Evolutionary conservation across 2,329 filamentous ascomycete genomes (phyloP), one percentile per base, ranked within the genome.

Genomic region (Chaetothyriales sp.): DNA sequence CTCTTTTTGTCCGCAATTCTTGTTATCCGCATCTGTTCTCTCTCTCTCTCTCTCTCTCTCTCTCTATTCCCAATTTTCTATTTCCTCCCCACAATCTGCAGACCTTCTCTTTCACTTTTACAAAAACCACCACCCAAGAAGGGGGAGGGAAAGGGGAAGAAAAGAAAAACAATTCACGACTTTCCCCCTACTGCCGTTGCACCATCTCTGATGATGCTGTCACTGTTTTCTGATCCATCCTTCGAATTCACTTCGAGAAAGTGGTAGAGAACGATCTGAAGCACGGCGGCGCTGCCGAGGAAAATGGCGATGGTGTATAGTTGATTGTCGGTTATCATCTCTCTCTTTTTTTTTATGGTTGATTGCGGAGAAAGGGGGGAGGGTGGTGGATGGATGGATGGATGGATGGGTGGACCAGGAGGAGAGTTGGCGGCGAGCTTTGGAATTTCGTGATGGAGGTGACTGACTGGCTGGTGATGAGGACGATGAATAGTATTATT

Each of bases 221-320:
- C 26, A 49, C n/a, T 28, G 10, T 15, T 39, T 39, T 39, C 10
- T 15, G 32, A 15, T 15, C 10, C 69, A 52, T 82, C 76, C 58
- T 76, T 74, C n/a, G 86, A 79, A 65, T 98, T 96, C 72, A 95
- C 79, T 67, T 96, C 90, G 62, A 98, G 81, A 71, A 93, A 96
- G 69, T 96, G 88, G 70, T 98, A 96, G 25, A 94, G 70, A 26
- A 98, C 81, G 59, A 96, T 95, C 55, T 98, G 77, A 44, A 95
- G 74, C 86, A 96, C 90, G 56, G 90, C 81, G 43, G 82, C 78
- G 50, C 81, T 84, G 71, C 92, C 92, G 53, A 98, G 84, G 67
- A 95, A 90, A 67, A 96, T 81, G 67, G 92, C 89, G 26, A 98
- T 79, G 56, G 78, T 78, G 76, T 96, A 95, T 62, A 98, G 82